Conservation (phyloP, 108 stramenopile genomes). For the Fistulifera pelliculosa region DNA sequence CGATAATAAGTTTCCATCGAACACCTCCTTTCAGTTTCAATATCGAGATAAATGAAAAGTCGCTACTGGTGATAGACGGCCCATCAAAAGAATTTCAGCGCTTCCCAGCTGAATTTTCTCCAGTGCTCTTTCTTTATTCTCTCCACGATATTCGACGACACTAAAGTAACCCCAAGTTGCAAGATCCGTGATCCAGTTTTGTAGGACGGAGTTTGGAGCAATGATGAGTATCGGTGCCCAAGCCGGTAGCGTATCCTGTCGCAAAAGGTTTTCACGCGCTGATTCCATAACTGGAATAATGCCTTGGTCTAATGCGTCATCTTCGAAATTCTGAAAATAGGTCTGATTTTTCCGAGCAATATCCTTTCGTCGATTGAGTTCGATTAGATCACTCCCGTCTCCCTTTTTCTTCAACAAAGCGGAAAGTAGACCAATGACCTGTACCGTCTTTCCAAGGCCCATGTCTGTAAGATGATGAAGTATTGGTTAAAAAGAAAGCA, state of each 20-base stretch:
- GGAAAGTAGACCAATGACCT: constrained; percentile 60
- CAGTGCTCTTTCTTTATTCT: constrained; percentile 28
- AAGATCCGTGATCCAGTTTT: constrained; percentile 70
- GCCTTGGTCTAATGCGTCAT: constrained; percentile 3
- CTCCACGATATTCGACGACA: constrained; percentile 32
- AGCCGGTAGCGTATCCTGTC: neutral
- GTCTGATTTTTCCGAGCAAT: neutral
- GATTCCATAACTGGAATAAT: neutral
- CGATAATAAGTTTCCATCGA: constrained; percentile 68
- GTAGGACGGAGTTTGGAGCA: constrained; percentile 59
- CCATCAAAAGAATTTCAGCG: constrained; percentile 64
- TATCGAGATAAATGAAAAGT: constrained; percentile 11
- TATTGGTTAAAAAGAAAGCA: neutral
- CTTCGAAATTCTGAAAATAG: neutral
- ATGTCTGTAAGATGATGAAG: constrained; percentile 22
- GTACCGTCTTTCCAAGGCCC: constrained; percentile 71
- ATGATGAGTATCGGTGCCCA: constrained; percentile 69
- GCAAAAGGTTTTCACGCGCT: neutral
- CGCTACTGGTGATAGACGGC: constrained; percentile 16
- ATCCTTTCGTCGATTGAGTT: neutral
- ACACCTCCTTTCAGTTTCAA: constrained; percentile 5
- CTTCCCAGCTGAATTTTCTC: constrained; percentile 31
- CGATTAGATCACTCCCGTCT: constrained; percentile 22
- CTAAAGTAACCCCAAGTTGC: constrained; percentile 69
- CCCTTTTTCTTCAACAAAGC: constrained; percentile 72